Conservation (phyloP, 164 flowering plant species). For the Magnolia officinalis region DNA sequence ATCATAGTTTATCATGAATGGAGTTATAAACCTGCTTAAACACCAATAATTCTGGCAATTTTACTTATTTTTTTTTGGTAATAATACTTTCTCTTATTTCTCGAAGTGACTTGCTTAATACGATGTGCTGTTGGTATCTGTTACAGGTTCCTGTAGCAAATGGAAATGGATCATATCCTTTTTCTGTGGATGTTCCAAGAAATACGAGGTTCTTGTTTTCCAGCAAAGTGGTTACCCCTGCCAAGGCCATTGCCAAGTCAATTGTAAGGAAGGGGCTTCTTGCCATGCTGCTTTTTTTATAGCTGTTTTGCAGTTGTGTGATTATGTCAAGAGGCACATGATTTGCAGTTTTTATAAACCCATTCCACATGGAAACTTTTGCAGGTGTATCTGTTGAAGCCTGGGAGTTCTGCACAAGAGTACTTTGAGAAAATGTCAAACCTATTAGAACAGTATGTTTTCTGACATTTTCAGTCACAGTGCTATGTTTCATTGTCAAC, state of each 20-base stretch:
- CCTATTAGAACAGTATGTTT: constrained; percentile 92
- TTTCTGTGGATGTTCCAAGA: constrained; percentile 83
- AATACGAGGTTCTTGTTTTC: constrained; percentile 93
- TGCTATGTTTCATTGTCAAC: constrained; percentile 9
- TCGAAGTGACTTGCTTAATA: background rate
- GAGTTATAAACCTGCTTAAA: background rate
- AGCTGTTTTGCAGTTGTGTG: background rate
- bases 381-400: constrained; percentile 87
- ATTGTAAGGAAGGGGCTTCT: constrained; percentile 52
- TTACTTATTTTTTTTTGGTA: background rate
- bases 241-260: constrained; percentile 86
- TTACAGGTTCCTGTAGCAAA: constrained; percentile 92
- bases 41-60: background rate
- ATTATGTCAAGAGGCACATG: background rate
- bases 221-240: constrained; percentile 60
- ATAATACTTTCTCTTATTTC: background rate
- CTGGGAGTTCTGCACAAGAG: constrained; percentile 66
- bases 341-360: background rate
- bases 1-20: too few relatives aligned
- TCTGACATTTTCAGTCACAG: constrained; percentile 23
- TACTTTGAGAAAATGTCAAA: constrained; percentile 89
- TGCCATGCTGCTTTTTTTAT: background rate
- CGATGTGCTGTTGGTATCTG: constrained; percentile 7
- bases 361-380: constrained; percentile 15
- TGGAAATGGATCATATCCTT: constrained; percentile 85